Percentiles rank a stretch among this genome's conserved stretches.
Evolutionary conservation across 768 basidiomycete species (phyloP).

Genomic region (Hypsizygus marmoreus): DNA sequence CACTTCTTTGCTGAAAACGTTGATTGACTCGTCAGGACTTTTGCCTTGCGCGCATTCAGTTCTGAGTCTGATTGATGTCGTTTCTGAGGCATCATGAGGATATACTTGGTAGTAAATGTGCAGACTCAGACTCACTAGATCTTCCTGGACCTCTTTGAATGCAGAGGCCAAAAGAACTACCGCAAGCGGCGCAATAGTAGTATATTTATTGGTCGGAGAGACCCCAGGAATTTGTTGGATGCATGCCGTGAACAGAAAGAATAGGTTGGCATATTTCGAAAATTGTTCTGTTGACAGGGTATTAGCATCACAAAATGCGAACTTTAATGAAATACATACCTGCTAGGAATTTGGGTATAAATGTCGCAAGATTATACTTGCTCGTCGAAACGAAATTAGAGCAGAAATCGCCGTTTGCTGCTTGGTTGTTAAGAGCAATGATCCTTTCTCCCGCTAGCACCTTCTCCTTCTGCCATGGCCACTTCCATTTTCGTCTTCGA

Average conservation of each 20-base stretch:
- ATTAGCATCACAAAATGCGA: background rate
- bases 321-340: conserved; percentile 51
- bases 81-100: conserved; percentile 58
- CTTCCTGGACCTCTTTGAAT: conserved; percentile 94
- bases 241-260: conserved; percentile 96
- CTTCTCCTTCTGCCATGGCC: conserved; percentile 81
- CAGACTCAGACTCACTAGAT: conserved; percentile 60
- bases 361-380: conserved; percentile 89
- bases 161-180: conserved; percentile 92
- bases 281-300: conserved; percentile 75
- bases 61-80: conserved; percentile 94
- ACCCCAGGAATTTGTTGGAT: conserved; percentile 99
- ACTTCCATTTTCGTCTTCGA: conserved; percentile 60
- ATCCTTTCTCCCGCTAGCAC: conserved; percentile 73
- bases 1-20: conserved; percentile 79
- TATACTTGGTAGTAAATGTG: background rate
- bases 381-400: conserved; percentile 91
- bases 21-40: conserved; percentile 66
- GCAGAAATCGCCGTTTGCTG: conserved; percentile 64
- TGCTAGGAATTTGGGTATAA: conserved; percentile 89
- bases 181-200: conserved; percentile 89
- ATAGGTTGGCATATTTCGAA: conserved; percentile 97
- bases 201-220: conserved; percentile 93
- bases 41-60: conserved; percentile 80
- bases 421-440: conserved; percentile 78